phyloP scores from a whole-genome alignment of 805 yeast genomes.

The Naumovozyma dairenensis region DNA sequence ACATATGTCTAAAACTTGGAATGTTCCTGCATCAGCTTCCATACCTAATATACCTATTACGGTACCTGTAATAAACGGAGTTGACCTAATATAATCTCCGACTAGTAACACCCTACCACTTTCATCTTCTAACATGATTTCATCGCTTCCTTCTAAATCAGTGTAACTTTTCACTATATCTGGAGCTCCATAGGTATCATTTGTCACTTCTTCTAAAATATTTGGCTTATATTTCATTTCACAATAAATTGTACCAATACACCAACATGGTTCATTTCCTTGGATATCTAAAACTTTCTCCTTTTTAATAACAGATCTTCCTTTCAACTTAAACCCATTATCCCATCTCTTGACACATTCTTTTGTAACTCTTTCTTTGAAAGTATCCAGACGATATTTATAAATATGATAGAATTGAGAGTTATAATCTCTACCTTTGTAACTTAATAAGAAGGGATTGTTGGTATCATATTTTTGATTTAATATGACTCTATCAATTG shows the following conservation, averaged over 20 bases:
- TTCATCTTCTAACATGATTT: slow-evolving; percentile 79
- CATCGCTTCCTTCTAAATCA: slow-evolving; percentile 45
- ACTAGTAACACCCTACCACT: slow-evolving; percentile 74
- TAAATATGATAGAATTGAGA: slow-evolving; percentile 54
- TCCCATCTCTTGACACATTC: slow-evolving; percentile 51
- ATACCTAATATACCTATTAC: slow-evolving; percentile 80
- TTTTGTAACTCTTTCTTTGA: slow-evolving; percentile 39
- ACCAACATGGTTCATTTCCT: slow-evolving; percentile 52
- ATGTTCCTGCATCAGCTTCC: slow-evolving; percentile 73
- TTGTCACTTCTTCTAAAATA: slow-evolving; percentile 70
- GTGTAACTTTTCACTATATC: slow-evolving; percentile 37
- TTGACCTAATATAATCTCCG: slow-evolving; percentile 44
- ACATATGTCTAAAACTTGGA: slow-evolving; percentile 71
- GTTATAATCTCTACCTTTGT: slow-evolving; percentile 35
- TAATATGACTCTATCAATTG: slow-evolving; percentile 10
- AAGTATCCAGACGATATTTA: slow-evolving; percentile 37
- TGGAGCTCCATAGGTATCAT: slow-evolving; percentile 36
- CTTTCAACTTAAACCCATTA: slow-evolving; percentile 32
- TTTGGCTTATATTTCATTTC: slow-evolving; percentile 82
- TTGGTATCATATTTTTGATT: slow-evolving; percentile 8
- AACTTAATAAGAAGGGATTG: slow-evolving; percentile 20
- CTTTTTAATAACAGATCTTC: slow-evolving; percentile 30
- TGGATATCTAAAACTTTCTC: slow-evolving; percentile 36
- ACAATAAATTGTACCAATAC: slow-evolving; percentile 75
- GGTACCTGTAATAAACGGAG: slow-evolving; percentile 78